phyloP scores from a whole-genome alignment of 176 grass and related monocot genomes.

The Oryza rufipogon region DNA sequence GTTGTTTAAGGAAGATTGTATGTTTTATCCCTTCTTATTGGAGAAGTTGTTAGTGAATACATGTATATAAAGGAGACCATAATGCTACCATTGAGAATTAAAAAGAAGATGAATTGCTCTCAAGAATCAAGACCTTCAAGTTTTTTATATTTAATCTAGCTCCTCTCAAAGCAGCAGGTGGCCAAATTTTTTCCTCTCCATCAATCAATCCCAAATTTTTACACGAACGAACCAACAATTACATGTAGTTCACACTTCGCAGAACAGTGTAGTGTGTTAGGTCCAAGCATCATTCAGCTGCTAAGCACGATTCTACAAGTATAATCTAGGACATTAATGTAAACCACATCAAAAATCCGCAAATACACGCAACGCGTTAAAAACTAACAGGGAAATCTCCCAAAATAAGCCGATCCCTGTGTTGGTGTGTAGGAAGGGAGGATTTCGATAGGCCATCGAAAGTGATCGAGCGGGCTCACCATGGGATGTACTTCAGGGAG shows the following conservation, averaged over 20 bases:
- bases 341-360: background rate
- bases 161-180: background rate
- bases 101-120: background rate
- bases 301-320: background rate
- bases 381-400: background rate
- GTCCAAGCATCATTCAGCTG: background rate
- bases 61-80: background rate
- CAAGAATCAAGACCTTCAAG: background rate
- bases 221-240: constrained; percentile 12
- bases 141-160: background rate
- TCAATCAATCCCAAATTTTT: background rate
- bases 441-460: background rate
- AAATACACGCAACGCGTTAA: background rate
- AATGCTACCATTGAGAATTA: background rate
- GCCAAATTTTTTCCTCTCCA: background rate
- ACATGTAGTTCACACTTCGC: background rate
- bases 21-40: background rate
- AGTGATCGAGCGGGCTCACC: constrained; percentile 47
- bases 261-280: background rate
- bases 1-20: background rate
- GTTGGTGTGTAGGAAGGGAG: background rate
- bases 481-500: constrained; percentile 81
- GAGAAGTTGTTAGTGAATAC: background rate
- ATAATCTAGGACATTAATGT: background rate
- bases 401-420: background rate